Evolutionary conservation across 768 basidiomycete genomes (phyloP).

Genomic region (Suillus tomentosus): DNA sequence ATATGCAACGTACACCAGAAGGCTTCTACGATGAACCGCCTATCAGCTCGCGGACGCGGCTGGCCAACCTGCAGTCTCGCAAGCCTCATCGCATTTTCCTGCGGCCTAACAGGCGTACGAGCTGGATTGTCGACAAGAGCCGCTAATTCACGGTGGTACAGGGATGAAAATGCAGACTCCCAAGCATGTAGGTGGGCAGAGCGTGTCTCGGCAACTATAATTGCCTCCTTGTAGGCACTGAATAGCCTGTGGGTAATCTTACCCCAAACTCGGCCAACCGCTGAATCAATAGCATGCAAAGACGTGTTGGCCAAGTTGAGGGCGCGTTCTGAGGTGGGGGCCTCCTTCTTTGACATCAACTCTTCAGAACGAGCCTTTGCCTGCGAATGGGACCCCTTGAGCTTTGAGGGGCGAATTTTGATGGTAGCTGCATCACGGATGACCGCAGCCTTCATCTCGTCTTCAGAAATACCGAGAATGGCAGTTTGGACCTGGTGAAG

Average conservation of each 20-base stretch:
- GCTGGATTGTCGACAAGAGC: constrained; percentile 32
- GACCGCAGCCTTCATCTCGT: constrained; percentile 21
- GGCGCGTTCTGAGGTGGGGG: constrained; percentile 28
- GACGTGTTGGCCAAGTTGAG: constrained; percentile 29
- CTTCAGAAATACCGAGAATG: constrained; percentile 33
- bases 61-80: constrained; percentile 57
- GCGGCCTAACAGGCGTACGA: constrained; percentile 41
- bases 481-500: constrained; percentile 35
- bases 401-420: constrained; percentile 19
- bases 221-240: constrained; percentile 41
- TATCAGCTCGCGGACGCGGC: constrained; percentile 58
- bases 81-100: constrained; percentile 51
- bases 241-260: constrained; percentile 38
- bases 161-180: constrained; percentile 57
- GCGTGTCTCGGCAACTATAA: constrained; percentile 45
- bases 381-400: constrained; percentile 8
- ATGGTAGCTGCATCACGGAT: constrained; percentile 15
- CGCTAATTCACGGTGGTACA: constrained; percentile 51
- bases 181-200: constrained; percentile 61
- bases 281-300: constrained; percentile 33
- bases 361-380: constrained; percentile 16
- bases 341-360: constrained; percentile 19
- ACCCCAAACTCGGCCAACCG: constrained; percentile 42
- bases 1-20: constrained; percentile 56
- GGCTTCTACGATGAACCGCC: constrained; percentile 61